Conservation (phyloP, 2,329 filamentous ascomycete genomes). For the Calonectria pteridis region DNA sequence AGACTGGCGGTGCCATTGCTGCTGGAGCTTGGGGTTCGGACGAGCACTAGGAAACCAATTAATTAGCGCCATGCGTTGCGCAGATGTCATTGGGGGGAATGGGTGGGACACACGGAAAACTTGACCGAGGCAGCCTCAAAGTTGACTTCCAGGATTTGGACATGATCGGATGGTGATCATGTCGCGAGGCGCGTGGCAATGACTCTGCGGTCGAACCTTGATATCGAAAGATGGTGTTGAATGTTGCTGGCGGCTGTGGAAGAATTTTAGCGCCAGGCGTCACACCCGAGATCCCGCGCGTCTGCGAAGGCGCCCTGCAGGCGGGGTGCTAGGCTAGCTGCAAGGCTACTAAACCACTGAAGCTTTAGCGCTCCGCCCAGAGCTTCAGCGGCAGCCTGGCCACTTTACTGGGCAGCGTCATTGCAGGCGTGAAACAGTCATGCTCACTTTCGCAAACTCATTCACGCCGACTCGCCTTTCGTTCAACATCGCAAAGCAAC, state of each 20-base stretch:
- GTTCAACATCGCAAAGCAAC: constrained; percentile 7
- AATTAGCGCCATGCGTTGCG: constrained; percentile 31
- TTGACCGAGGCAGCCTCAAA: constrained; percentile 79
- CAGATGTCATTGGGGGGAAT: constrained; percentile 36
- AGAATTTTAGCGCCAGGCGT: constrained; percentile 38
- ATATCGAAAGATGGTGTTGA: constrained; percentile 9
- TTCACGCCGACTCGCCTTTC: constrained; percentile 5
- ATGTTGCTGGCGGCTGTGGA: constrained; percentile 32
- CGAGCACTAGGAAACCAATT: constrained; percentile 58
- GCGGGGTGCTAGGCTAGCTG: constrained; percentile 32
- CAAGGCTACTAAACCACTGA: constrained; percentile 41
- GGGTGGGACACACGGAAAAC: constrained; percentile 70
- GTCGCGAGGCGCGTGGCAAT: constrained; percentile 30
- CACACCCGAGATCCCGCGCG: constrained; percentile 8
- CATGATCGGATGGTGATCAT: constrained; percentile 51
- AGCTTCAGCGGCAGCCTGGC: constrained; percentile 35
- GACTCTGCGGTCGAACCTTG: constrained; percentile 14
- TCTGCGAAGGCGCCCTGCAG: constrained; percentile 1
- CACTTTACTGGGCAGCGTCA: constrained; percentile 35
- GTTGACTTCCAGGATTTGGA: constrained; percentile 79
- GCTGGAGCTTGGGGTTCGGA: constrained; percentile 62
- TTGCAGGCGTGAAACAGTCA: background rate
- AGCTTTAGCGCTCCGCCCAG: constrained; percentile 31
- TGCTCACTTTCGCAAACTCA: constrained; percentile 19
- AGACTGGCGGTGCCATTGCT: constrained; percentile 78